phyloP scores from a whole-genome alignment of 75 land plant genomes.

The Ceratopteris richardii region DNA sequence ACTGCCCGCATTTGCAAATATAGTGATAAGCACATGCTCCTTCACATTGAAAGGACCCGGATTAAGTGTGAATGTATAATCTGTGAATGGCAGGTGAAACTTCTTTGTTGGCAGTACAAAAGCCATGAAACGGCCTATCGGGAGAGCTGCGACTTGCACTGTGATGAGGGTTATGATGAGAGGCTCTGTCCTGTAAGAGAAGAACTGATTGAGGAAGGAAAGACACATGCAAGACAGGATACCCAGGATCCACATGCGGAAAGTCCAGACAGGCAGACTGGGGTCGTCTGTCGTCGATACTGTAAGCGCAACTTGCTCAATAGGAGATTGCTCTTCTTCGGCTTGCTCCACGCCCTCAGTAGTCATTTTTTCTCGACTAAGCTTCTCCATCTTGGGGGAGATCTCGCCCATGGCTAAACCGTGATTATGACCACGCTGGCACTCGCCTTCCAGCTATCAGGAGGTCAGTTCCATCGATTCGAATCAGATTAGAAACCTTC shows the following conservation, averaged over 20 bases:
- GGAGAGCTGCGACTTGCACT: constrained; percentile 55
- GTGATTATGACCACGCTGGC: too few species aligned
- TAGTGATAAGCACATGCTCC: constrained; percentile 69
- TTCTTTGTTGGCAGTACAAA: constrained; percentile 26
- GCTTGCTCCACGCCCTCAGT: too few species aligned
- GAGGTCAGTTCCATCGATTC: too few species aligned
- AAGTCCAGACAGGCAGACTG: constrained; percentile 9
- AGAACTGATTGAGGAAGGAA: constrained; percentile 20
- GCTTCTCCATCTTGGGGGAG: too few species aligned
- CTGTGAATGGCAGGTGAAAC: constrained; percentile 34
- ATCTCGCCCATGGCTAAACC: too few species aligned
- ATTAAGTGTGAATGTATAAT: constrained; percentile 43
- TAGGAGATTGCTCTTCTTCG: constrained; percentile 26
- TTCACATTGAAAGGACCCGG: constrained; percentile 62
- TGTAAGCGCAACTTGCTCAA: constrained; percentile 15
- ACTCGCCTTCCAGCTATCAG: too few species aligned
- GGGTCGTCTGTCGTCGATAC: constrained; percentile 15
- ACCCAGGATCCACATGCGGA: constrained; percentile 12
- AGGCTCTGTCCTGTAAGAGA: constrained; percentile 29
- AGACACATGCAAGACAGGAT: constrained; percentile 10
- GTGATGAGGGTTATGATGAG: constrained; percentile 49
- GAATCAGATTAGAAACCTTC: too few species aligned
- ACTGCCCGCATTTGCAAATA: constrained; percentile 55
- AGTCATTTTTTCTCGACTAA: too few species aligned
- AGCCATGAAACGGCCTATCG: constrained; percentile 64